Base-by-base conservation (phyloP, 441 rosid genomes). In the Breynia disticha region DNA sequence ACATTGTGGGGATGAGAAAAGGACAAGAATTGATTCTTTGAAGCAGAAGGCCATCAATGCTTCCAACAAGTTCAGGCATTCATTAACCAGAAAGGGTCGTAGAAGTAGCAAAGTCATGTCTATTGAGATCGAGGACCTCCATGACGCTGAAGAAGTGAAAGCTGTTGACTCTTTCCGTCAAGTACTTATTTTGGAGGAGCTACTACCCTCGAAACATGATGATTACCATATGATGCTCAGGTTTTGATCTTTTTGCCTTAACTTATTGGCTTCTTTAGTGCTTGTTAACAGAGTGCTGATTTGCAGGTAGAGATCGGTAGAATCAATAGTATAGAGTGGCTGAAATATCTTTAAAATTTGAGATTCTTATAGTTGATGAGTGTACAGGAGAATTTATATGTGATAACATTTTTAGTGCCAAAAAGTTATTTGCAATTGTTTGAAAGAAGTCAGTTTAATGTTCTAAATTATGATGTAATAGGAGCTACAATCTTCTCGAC, bases 171-270 rank as follows among this genome's bases (percentile, higher is more conserved):
- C 88, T 28, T 74, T 89, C 50, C 87, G 94, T 35, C 88, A 82
- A 59, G 70, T 63, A 4, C 88, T 89, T 56, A 60, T 79, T 15
- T 56, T 68, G 50, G 95, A 89, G 63, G 88, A 86, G 55, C 67
- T 86, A 19, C 79, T 89, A 55, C 97, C 95, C 0, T 57, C 76
- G 43, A 74, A 57, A 47, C 88, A 84, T 50, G 95, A 86, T 57
- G 97, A 89, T 68, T 84, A 84, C 63, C 97, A 86, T 55, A 65
- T 76, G 79, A 57, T 89, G 82, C 95, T 89, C 67, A 79, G 95
- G 90, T 83, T 61, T 24, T 21, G 48, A 57, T 32, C 10, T 32
- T 38, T 5, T n/a, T 20, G 11, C 22, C 18, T 47, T 39, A 4
- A 39, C 15, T 8, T 4, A 19, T 15, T 19, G 20, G 19, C 11